phyloP scores from a whole-genome alignment of 2,329 filamentous ascomycete species.

The Magnaporthales sp. region DNA sequence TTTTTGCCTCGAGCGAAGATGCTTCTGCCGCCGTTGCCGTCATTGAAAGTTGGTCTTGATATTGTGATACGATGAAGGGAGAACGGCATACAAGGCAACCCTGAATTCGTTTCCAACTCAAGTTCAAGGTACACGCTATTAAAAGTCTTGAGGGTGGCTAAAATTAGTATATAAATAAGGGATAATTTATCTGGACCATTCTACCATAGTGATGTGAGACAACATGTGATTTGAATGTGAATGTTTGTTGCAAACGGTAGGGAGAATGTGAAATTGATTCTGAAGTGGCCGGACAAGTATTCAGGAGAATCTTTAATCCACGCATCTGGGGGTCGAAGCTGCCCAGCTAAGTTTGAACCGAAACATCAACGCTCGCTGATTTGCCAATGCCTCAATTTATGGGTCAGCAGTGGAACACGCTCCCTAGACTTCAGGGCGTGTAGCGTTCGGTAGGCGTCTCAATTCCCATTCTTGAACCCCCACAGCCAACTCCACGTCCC shows the following conservation, averaged over 20 bases:
- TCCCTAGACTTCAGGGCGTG: background rate
- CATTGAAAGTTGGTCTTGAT: background rate
- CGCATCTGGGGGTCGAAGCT: background rate
- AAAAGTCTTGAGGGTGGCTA: background rate
- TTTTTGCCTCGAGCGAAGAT: background rate
- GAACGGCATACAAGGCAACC: too few relatives aligned
- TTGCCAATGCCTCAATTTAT: background rate
- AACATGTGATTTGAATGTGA: background rate
- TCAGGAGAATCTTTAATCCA: slow-evolving; percentile 1
- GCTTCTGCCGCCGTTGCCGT: background rate
- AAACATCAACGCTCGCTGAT: background rate
- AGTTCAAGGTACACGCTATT: too few relatives aligned
- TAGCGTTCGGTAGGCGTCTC: background rate
- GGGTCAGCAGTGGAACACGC: background rate
- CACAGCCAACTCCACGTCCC: background rate
- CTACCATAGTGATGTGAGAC: background rate
- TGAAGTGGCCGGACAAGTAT: background rate
- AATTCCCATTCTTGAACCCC: background rate
- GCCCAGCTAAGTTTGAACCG: background rate
- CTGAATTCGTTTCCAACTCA: too few relatives aligned
- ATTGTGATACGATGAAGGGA: background rate
- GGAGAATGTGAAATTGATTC: background rate
- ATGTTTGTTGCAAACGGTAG: background rate
- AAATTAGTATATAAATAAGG: background rate
- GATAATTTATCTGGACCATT: background rate